These are phyloP conservation scores for Colletotrichum sansevieriae DNA, from an alignment of 2,329 filamentous ascomycete genomes.

Conservation along the genomic window DNA sequence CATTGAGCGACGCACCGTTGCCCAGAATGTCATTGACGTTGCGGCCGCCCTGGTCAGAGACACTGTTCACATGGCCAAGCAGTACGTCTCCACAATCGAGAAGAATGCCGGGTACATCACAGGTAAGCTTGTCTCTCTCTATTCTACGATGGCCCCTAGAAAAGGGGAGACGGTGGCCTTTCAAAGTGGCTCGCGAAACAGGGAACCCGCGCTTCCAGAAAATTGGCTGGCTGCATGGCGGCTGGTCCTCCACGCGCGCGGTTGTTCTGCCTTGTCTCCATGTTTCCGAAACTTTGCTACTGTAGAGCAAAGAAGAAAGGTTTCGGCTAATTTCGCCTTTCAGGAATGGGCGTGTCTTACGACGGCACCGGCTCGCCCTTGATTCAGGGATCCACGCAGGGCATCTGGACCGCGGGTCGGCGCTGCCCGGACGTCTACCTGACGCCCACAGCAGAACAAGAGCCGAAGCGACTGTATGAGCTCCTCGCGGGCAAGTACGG, in stretches of 20 bases:
- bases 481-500: constrained; percentile 48
- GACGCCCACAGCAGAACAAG: constrained; percentile 23
- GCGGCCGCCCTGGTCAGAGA: constrained; percentile 61
- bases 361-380: constrained; percentile 51
- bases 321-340: constrained; percentile 42
- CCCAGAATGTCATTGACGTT: constrained; percentile 60
- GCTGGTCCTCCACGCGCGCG: no score
- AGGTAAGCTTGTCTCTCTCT: constrained; percentile 45
- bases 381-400: constrained; percentile 49
- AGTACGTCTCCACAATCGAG: constrained; percentile 62
- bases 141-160: constrained; percentile 9
- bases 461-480: constrained; percentile 49
- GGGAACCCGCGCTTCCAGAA: constrained; percentile 18
- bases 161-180: background rate
- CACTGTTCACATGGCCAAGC: constrained; percentile 57
- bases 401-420: constrained; percentile 54
- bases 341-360: constrained; percentile 58
- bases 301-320: background rate
- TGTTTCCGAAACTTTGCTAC: background rate
- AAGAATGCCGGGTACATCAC: constrained; percentile 63
- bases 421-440: constrained; percentile 54
- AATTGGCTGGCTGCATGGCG: background rate
- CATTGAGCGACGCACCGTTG: constrained; percentile 57
- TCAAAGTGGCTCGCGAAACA: background rate
- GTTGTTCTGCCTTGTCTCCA: background rate